Base-by-base conservation (phyloP, 2,329 filamentous ascomycete genomes). In the Beauveria pseudobassiana region DNA sequence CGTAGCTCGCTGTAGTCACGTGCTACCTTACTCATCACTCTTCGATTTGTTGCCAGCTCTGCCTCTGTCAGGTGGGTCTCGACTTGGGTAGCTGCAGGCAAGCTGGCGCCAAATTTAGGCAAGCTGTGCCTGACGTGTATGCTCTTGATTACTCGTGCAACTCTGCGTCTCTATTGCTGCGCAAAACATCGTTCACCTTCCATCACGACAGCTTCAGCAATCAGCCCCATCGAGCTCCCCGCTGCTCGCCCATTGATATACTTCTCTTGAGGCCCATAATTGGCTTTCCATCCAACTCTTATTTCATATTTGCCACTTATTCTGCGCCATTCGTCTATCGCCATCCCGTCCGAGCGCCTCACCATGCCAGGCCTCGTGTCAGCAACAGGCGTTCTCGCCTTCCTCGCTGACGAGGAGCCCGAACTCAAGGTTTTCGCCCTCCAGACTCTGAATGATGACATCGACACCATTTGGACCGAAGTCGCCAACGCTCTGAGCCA, bases 391-490 rank as follows among this genome's bases (percentile, higher is more conserved):
- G 87, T 99, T 63, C 86, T 99, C 73, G 93, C 92, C 79, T 97
- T 97, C 76, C 85, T 99, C 65, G 89, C 91, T 68, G 95, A 99
- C 74, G 92, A 96, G 69, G 95, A 98, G 77, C 85, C 90, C 62
- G 91, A 96, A 77, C 87, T 99, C 76, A 93, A 92, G 82, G 87
- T 93, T 69, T 99, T 97, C 74, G 95, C 95, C 67, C 83, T 99
- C 68, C 90, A 96, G 79, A 93, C 91, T 68, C 85, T 99, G 71
- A 96, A 99, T 77, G 90, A 95, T 69, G 90, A 98, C 73, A 96
- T 99, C 70, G 93, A 98, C 76, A 89, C 93, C 66, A 86, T 99
- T 68, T 99, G 95, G 95, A 96, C 93, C 64, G 95, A 99, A 77
- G 93, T 99, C 66, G 93, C 95, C 59, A 91, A 89, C 62, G 89